Percentiles rank a stretch among this genome's conserved stretches.
Conservation (phyloP, 345 rosid species). For the Hibiscus syriacus region DNA sequence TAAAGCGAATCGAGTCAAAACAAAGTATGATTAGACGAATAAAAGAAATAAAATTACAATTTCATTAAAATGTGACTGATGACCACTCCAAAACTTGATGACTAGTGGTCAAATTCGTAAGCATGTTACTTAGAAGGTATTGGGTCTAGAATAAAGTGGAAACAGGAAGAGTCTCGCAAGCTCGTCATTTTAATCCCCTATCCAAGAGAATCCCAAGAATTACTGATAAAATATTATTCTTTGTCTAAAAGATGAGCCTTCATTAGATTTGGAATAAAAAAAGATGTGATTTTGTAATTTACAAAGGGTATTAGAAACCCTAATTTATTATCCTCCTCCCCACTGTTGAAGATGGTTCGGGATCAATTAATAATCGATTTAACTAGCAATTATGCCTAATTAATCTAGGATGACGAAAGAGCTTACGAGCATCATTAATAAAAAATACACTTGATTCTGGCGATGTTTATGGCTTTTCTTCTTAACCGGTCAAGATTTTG, state of each 20-base stretch:
- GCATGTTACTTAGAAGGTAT: constrained; percentile 7
- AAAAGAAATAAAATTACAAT: too few relatives aligned
- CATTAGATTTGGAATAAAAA: constrained; percentile 28
- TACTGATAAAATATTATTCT: constrained; percentile 22
- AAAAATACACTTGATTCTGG: constrained; percentile 34
- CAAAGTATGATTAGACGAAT: too few relatives aligned
- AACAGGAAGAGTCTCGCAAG: constrained; percentile 20
- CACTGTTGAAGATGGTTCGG: constrained; percentile 12
- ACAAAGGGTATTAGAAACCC: neutral
- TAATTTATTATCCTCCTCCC: constrained; percentile 4
- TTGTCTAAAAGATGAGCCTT: constrained; percentile 27
- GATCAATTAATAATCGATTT: constrained; percentile 17
- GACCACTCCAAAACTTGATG: neutral
- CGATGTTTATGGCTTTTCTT: constrained; percentile 44
- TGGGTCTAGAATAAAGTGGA: constrained; percentile 24
- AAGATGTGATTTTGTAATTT: constrained; percentile 1
- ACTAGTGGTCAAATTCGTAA: constrained; percentile 11
- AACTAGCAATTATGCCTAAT: constrained; percentile 10
- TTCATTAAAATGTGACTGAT: too few relatives aligned
- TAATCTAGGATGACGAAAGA: constrained; percentile 13
- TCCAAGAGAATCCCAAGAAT: constrained; percentile 29
- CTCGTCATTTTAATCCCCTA: constrained; percentile 16
- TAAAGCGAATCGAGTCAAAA: too few relatives aligned
- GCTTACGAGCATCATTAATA: constrained; percentile 13
- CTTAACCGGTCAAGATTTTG: constrained; percentile 7